Evolutionary conservation across 306 rosid species (phyloP).

Genomic region (Vigna unguiculata): DNA sequence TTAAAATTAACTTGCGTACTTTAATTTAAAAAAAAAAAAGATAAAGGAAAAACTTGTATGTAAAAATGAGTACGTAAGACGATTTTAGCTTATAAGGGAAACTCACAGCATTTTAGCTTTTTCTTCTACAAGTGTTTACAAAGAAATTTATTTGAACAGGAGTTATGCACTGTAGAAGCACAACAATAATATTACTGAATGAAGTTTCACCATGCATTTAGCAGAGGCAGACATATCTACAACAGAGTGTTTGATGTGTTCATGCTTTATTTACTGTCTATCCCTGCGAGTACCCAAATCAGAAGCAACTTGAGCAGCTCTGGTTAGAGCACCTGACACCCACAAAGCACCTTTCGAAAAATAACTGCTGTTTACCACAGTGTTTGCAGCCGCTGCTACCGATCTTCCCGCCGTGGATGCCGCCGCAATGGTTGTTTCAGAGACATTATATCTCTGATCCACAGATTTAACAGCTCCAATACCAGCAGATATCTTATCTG

Average conservation of each 20-base stretch:
- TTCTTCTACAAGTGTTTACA: not conserved
- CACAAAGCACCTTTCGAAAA: slow-evolving; percentile 86
- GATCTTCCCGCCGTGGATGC: slow-evolving; percentile 79
- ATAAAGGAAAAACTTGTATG: not conserved
- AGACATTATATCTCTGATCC: slow-evolving; percentile 75
- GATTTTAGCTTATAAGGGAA: not conserved
- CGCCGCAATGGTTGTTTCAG: slow-evolving; percentile 70
- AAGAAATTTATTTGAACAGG: not conserved
- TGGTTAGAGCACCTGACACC: slow-evolving; percentile 71
- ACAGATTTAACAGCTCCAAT: slow-evolving; percentile 64
- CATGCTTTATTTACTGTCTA: slow-evolving; percentile 48
- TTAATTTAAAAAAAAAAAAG: not conserved
- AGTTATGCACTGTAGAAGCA: not conserved
- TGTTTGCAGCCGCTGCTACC: slow-evolving; percentile 73
- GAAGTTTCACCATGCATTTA: slow-evolving; percentile 13
- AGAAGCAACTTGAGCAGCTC: slow-evolving; percentile 71
- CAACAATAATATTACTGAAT: not conserved
- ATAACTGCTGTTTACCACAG: slow-evolving; percentile 75
- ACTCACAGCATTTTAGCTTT: not conserved
- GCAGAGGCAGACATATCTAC: slow-evolving; percentile 34
- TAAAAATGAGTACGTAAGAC: not conserved
- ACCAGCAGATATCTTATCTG: slow-evolving; percentile 70
- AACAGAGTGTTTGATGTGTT: not conserved
- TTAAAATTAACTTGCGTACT: not conserved
- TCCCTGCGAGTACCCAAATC: slow-evolving; percentile 69